Base-by-base conservation (phyloP, 805 yeast genomes). In the Komagataella mondaviorum region DNA sequence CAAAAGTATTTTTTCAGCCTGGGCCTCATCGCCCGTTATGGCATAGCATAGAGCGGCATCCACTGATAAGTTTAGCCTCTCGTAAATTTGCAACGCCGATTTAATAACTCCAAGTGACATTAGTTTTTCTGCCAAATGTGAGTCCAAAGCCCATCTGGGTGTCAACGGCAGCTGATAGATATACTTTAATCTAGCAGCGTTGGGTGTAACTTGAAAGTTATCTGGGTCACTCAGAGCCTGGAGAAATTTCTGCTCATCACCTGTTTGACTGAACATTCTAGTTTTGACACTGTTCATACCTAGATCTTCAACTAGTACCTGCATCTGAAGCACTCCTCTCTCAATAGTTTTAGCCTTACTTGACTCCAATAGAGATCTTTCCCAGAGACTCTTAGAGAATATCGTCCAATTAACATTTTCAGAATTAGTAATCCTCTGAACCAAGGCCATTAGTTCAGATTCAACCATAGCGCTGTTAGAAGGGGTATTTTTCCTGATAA, bases 41-140 rank as follows among this genome's bases (percentile, higher is more conserved):
- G 96, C 95, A 59, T 85, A 80, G 70, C 98, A 93, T 51, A 91
- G 69, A 0, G 98, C 98, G 23, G 85, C 85, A 59, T 91, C 97
- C 44, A 84, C 78, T 60, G 80, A 75, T 73, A 88, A 69, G 44
- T 80, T 76, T 51, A 93, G 70, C 54, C 96, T 72, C 60, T 85
- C 87, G 64, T 88, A 93, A 22, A 93, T 86, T 52, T 88, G 96
- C 49, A 89, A 73, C 1, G 99, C 98, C 7, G 95, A 84, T 57
- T 81, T 83, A 50, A 89, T 68, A 17, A 87, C 80, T 46, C 98
- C 97, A 47, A 93, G 64, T 2, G 90, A 81, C 80, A 90, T 78
- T 61, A 83, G 84, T 61, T 86, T 84, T 59, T 88, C 91, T 1
- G 98, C 98, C 51, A 95, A 71, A 48, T 76, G 74, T 2, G 81